phyloP scores from a whole-genome alignment of 306 rosid genomes.

The Corylus heterophylla region DNA sequence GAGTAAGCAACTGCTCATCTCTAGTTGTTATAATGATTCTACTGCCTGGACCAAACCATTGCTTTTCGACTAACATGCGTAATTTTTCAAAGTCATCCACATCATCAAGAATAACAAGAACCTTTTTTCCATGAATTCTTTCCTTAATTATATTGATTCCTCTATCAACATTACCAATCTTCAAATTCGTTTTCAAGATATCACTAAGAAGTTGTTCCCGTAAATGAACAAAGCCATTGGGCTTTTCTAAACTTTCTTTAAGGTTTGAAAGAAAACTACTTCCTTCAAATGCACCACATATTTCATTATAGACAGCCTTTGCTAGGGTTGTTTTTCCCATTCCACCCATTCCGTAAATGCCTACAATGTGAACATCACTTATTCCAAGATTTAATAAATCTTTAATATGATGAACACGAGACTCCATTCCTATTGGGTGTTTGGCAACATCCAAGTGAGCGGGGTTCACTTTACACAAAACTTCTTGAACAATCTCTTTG shows the following conservation, averaged over 20 bases:
- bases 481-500: slow-evolving; percentile 1
- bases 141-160: slow-evolving; percentile 9
- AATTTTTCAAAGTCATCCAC: background rate
- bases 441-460: slow-evolving; percentile 10
- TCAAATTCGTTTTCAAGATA: background rate
- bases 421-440: slow-evolving; percentile 13
- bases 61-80: background rate
- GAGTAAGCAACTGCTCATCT: slow-evolving; percentile 1
- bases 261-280: slow-evolving; percentile 14
- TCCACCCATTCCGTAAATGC: no score
- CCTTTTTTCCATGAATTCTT: background rate
- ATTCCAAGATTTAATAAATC: background rate
- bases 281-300: background rate
- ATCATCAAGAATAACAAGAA: slow-evolving; percentile 25
- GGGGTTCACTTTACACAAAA: background rate
- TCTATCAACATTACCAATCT: background rate
- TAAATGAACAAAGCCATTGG: background rate
- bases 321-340: no score
- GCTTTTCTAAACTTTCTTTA: background rate
- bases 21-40: slow-evolving; percentile 31
- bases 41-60: slow-evolving; percentile 28
- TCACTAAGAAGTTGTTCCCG: slow-evolving; percentile 26
- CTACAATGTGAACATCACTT: no score
- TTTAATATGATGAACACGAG: background rate
- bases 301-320: no score